These are phyloP conservation scores for Podila clonocystis DNA, from an alignment of 192 early-diverging fungal species.

Conservation along the genomic window DNA sequence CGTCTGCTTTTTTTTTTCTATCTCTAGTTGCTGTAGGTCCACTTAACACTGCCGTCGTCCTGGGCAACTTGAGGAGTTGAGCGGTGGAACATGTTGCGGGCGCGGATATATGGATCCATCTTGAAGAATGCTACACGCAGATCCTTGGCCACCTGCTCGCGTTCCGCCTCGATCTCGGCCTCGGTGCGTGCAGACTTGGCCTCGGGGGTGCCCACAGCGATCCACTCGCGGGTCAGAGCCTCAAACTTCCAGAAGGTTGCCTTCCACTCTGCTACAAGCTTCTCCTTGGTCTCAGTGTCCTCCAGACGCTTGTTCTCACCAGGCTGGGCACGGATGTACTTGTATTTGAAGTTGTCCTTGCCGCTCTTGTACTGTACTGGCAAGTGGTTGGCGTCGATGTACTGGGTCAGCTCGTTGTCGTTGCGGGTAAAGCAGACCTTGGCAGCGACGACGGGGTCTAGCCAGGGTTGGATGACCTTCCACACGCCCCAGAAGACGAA, in stretches of 20 bases:
- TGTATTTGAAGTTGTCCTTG: slow-evolving; percentile 54
- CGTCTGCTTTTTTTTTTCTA: background rate
- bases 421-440: slow-evolving; percentile 79
- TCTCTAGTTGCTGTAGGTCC: slow-evolving; percentile 22
- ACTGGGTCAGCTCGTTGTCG: slow-evolving; percentile 65
- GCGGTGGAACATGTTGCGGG: slow-evolving; percentile 46
- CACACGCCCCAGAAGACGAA: slow-evolving; percentile 90
- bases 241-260: slow-evolving; percentile 55
- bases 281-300: slow-evolving; percentile 42
- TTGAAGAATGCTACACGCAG: slow-evolving; percentile 53
- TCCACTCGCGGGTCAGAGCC: slow-evolving; percentile 55
- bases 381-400: slow-evolving; percentile 68
- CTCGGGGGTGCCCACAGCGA: slow-evolving; percentile 45
- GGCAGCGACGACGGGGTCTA: slow-evolving; percentile 87
- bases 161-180: slow-evolving; percentile 43
- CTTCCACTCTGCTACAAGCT: slow-evolving; percentile 22
- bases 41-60: slow-evolving; percentile 14
- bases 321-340: slow-evolving; percentile 38
- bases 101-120: slow-evolving; percentile 57
- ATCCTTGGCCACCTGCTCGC: slow-evolving; percentile 37
- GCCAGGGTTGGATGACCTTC: slow-evolving; percentile 80
- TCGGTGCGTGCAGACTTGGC: slow-evolving; percentile 38
- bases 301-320: slow-evolving; percentile 53
- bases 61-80: slow-evolving; percentile 5
- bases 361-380: slow-evolving; percentile 70